Conservation (phyloP, 2,329 filamentous ascomycete species). For the Apiospora saccharicola region DNA sequence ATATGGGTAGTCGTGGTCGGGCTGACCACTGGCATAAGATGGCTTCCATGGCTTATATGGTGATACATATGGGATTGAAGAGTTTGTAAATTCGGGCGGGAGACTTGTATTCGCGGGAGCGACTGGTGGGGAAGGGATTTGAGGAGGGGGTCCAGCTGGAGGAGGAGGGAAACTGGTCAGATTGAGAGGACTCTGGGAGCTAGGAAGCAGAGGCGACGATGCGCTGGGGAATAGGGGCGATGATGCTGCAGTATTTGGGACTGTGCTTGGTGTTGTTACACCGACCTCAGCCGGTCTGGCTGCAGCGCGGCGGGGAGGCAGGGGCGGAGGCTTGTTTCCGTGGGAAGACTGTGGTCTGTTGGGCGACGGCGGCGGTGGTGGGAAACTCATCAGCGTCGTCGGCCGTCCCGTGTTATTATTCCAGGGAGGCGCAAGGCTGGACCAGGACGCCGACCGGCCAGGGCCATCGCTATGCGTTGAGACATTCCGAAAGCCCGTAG, state of each 20-base stretch:
- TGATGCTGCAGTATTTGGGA: neutral
- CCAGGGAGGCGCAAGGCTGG: neutral
- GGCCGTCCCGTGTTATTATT: neutral
- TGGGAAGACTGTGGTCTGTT: conserved; percentile 17
- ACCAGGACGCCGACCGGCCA: neutral
- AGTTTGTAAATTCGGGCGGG: neutral
- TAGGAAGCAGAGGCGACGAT: neutral
- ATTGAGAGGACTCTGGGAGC: conserved; percentile 20
- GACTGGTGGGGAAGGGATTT: conserved; percentile 12
- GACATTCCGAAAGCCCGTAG: neutral
- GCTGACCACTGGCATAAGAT: neutral
- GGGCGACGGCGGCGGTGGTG: conserved; percentile 26
- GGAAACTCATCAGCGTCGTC: conserved; percentile 26
- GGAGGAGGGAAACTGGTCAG: conserved; percentile 31
- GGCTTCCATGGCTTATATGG: neutral
- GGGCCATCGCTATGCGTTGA: neutral
- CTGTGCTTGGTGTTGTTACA: neutral
- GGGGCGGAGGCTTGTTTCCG: neutral
- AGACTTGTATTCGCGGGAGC: neutral
- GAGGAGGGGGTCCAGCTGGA: conserved; percentile 31
- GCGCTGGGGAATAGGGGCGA: neutral
- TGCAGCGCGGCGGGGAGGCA: neutral
- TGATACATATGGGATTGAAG: neutral
- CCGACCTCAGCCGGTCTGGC: neutral
- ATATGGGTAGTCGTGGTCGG: neutral